A percentile compares a stretch with the other conserved stretches of the same genome.
Conservation (phyloP, 2,329 filamentous ascomycete genomes). For the Monosporascus sp. region DNA sequence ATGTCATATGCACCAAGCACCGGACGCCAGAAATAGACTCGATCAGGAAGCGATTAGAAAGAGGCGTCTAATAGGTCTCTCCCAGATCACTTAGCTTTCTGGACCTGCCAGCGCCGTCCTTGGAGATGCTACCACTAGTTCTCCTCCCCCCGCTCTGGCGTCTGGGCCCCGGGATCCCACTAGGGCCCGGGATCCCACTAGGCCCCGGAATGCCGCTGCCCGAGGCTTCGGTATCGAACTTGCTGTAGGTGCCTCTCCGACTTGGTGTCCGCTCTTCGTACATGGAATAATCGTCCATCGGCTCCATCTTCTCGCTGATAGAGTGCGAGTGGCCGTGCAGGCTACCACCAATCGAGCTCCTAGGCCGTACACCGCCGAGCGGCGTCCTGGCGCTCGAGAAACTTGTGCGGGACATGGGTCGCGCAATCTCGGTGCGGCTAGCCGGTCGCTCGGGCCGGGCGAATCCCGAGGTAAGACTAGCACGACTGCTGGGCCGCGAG, state of each 20-base stretch:
- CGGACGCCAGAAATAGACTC: neutral
- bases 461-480: conserved; percentile 45
- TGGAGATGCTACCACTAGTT: conserved; percentile 31
- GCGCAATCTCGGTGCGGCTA: conserved; percentile 51
- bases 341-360: conserved; percentile 65
- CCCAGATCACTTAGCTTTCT: conserved; percentile 45
- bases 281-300: conserved; percentile 48
- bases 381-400: conserved; percentile 57
- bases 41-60: neutral
- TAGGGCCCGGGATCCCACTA: conserved; percentile 40
- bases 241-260: conserved; percentile 48
- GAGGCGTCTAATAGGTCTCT: conserved; percentile 45
- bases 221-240: conserved; percentile 37
- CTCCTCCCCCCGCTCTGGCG: conserved; percentile 41
- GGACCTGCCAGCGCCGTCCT: conserved; percentile 22
- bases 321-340: conserved; percentile 54
- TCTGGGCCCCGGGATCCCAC: conserved; percentile 43
- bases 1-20: neutral
- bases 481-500: conserved; percentile 69
- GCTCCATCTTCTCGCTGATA: conserved; percentile 50
- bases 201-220: conserved; percentile 36
- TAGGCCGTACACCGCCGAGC: conserved; percentile 58
- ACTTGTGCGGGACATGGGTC: conserved; percentile 63
- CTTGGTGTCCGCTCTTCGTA: conserved; percentile 49
- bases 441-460: conserved; percentile 43